Base-by-base conservation (phyloP, 75 land plant genomes). In the Adiantum capillusveneris region DNA sequence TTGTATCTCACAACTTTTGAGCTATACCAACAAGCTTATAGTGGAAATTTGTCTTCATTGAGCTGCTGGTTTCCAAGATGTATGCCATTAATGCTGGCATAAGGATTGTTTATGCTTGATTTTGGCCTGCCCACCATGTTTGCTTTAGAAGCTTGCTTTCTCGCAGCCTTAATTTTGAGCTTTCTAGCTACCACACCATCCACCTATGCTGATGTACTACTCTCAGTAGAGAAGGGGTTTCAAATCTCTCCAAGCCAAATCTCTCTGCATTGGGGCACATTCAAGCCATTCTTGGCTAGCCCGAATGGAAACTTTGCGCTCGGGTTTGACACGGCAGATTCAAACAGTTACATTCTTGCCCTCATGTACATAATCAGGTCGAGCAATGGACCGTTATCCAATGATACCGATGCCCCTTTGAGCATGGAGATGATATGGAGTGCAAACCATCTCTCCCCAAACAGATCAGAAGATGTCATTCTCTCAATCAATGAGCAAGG, bases 391-490 rank as follows among this genome's bases (percentile, higher is more conserved):
- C 62, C 6, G n/a, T 0, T 3, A 21, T 16, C 9, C 31, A 21
- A n/a, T 34, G 52, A 3, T 16, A 60, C 0, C 44, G 58, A 58
- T 68, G 69, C n/a, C 71, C 75, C 24, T n/a, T 67, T 21, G n/a
- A n/a, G n/a, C n/a, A n/a, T n/a, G n/a, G 64, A 45, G n/a, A 64
- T 74, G 0, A 60, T 85, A 44, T 85, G 89, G 89, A 45, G 37
- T 0, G 79, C 84, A 51, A 34, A 53, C 59, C 29, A 44, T 9
- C 17, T 53, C 7, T 25, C 22, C n/a, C 44, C 69, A 0, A 55
- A 62, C 0, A n/a, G n/a, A n/a, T 19, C 20, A 0, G 67, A 72
- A 71, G 31, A 67, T 0, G 9, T 53, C 9, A 18, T 37, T 7
- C 45, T 71, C 16, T 0, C 39, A 24, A 63, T 81, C 53, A 29